Conservation (phyloP, 345 rosid species). For the Dipteronia sinensis region DNA sequence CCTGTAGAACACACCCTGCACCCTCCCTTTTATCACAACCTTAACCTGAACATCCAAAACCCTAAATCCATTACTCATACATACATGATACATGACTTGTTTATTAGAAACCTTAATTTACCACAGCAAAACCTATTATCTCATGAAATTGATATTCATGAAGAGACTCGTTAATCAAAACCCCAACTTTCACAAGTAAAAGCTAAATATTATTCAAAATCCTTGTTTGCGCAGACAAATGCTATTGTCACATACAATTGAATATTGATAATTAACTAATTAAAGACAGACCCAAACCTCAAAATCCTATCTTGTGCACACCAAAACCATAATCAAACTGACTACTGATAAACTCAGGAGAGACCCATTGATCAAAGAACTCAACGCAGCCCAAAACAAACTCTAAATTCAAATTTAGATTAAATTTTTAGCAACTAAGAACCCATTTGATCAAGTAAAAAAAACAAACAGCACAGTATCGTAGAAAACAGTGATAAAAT, state of each 20-base stretch:
- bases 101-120: background rate
- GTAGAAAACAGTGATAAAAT: no score
- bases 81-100: background rate
- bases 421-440: background rate
- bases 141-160: background rate
- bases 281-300: background rate
- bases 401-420: background rate
- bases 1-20: constrained; percentile 91
- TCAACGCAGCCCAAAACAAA: background rate
- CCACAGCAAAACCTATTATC: background rate
- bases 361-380: background rate
- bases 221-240: no score
- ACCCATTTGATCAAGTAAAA: no score
- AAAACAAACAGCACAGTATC: no score
- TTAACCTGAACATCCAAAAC: constrained; percentile 57
- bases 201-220: background rate
- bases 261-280: no score
- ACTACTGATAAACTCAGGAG: background rate
- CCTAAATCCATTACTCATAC: background rate
- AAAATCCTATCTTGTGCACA: background rate
- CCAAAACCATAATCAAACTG: background rate
- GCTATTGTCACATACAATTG: no score
- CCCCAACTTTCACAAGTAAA: background rate
- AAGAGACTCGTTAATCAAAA: constrained; percentile 6
- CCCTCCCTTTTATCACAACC: constrained; percentile 73